Conservation (phyloP, 2,329 filamentous ascomycete species). For the Ustilaginoidea virens region DNA sequence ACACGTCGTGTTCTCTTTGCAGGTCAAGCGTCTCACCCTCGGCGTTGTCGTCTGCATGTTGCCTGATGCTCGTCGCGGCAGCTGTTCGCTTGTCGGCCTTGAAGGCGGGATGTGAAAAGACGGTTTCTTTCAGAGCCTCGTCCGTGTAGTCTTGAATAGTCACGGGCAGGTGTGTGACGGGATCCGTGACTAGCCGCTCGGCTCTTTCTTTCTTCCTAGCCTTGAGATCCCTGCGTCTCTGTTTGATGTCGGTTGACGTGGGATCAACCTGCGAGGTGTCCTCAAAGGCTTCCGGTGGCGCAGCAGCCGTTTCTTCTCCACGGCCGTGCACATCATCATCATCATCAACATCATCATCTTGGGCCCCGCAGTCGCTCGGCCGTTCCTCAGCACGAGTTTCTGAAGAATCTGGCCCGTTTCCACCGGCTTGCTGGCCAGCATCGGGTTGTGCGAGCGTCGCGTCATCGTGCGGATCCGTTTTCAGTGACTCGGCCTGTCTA, state of each 20-base stretch:
- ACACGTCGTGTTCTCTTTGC: slow-evolving; percentile 23
- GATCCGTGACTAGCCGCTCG: slow-evolving; percentile 54
- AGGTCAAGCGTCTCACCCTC: slow-evolving; percentile 17
- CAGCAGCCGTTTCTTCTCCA: background rate
- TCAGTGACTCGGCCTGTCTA: slow-evolving; percentile 23
- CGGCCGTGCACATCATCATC: background rate
- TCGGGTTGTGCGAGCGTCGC: slow-evolving; percentile 1
- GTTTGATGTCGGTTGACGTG: slow-evolving; percentile 24
- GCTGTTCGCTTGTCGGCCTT: slow-evolving; percentile 21
- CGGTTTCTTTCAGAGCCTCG: slow-evolving; percentile 33
- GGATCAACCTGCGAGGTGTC: slow-evolving; percentile 22
- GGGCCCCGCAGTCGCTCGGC: slow-evolving; percentile 5
- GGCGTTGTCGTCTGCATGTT: slow-evolving; percentile 24
- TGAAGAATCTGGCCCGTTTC: background rate
- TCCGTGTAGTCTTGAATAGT: slow-evolving; percentile 53
- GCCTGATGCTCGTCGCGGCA: slow-evolving; percentile 21
- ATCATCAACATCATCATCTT: slow-evolving; percentile 5
- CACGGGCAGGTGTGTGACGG: slow-evolving; percentile 55
- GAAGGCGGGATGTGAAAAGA: slow-evolving; percentile 15
- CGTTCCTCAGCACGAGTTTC: slow-evolving; percentile 2
- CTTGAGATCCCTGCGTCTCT: slow-evolving; percentile 33
- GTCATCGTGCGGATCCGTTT: slow-evolving; percentile 12
- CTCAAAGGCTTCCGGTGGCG: slow-evolving; percentile 8
- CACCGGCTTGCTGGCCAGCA: background rate
- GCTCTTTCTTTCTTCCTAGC: slow-evolving; percentile 26